phyloP scores from a whole-genome alignment of 805 yeast genomes.

The Teunomyces kruisii region DNA sequence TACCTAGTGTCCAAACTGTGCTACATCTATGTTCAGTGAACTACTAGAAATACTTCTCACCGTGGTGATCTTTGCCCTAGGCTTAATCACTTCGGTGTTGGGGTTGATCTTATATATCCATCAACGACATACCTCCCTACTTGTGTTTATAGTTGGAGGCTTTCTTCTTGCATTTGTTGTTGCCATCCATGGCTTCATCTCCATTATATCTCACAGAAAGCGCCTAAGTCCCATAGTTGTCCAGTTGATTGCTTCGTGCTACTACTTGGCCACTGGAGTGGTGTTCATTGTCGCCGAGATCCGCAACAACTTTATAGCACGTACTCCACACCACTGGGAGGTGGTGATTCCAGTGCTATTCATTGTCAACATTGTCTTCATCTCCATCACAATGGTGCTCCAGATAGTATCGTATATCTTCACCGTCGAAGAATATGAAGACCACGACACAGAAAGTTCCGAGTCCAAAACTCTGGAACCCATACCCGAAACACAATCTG shows the following conservation, averaged over 20 bases:
- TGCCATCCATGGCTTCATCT: background rate
- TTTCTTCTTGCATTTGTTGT: slow-evolving; percentile 1
- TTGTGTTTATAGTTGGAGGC: slow-evolving; percentile 3
- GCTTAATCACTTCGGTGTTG: background rate
- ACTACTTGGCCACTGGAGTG: slow-evolving; percentile 6
- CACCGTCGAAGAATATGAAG: background rate
- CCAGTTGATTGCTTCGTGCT: background rate
- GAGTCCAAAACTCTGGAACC: background rate
- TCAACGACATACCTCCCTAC: background rate
- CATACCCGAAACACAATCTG: background rate
- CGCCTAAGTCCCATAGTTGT: background rate
- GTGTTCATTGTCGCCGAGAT: slow-evolving; percentile 4
- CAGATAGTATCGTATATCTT: slow-evolving; percentile 2
- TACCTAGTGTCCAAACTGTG: background rate
- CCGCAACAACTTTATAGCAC: background rate
- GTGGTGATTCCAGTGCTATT: slow-evolving; percentile 3
- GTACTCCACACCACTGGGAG: slow-evolving; percentile 4
- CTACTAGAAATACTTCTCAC: slow-evolving; percentile 3
- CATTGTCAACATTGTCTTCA: slow-evolving; percentile 6
- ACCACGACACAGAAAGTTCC: background rate
- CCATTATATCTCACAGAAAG: background rate
- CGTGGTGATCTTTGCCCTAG: background rate
- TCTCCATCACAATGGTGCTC: slow-evolving; percentile 3
- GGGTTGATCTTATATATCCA: slow-evolving; percentile 3
- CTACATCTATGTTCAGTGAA: background rate